Conservation (phyloP, 495 filamentous ascomycete species). For the Neurospora sp. region DNA sequence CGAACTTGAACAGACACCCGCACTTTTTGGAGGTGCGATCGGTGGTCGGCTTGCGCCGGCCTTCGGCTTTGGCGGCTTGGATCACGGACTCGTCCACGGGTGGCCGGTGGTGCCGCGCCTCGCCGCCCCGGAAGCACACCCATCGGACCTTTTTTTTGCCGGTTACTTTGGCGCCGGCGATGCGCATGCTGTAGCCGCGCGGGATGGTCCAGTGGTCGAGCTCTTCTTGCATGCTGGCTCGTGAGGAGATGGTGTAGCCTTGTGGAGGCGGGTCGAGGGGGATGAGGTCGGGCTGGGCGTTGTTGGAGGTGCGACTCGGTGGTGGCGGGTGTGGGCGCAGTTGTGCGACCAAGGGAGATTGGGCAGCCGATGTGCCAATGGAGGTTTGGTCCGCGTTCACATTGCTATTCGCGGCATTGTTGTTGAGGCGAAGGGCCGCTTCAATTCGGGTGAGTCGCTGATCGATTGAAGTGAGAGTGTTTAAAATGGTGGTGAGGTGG, state of each 20-base stretch:
- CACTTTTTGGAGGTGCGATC: slow-evolving; percentile 28
- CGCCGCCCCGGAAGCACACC: slow-evolving; percentile 28
- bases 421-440: slow-evolving; percentile 6
- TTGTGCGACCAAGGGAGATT: neutral
- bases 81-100: slow-evolving; percentile 20
- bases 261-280: slow-evolving; percentile 25
- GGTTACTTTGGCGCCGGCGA: slow-evolving; percentile 27
- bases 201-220: slow-evolving; percentile 27
- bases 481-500: slow-evolving; percentile 18
- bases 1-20: slow-evolving; percentile 28
- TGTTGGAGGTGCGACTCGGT: neutral
- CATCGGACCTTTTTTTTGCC: slow-evolving; percentile 28
- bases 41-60: slow-evolving; percentile 26
- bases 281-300: slow-evolving; percentile 9
- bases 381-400: neutral
- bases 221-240: slow-evolving; percentile 26
- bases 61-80: slow-evolving; percentile 19
- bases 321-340: neutral
- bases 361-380: neutral
- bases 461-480: slow-evolving; percentile 24
- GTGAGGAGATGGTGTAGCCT: slow-evolving; percentile 23
- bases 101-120: slow-evolving; percentile 24
- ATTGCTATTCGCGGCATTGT: neutral
- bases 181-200: slow-evolving; percentile 31
- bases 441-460: slow-evolving; percentile 27